These are phyloP conservation scores for Vaccinium myrtillus DNA, from an alignment of 148 eudicot species.

Conservation along the genomic window DNA sequence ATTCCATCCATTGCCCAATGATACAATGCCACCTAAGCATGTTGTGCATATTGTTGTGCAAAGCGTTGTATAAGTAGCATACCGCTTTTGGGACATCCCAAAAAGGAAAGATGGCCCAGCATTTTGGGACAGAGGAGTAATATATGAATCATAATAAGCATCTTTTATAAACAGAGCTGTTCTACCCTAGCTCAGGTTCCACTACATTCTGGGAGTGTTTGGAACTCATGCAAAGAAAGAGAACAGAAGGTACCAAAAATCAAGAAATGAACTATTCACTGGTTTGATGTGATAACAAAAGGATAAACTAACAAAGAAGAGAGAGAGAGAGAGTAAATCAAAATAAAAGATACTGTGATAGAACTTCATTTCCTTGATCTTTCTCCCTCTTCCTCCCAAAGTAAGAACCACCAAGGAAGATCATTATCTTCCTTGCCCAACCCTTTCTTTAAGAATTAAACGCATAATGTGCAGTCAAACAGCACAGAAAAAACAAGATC, in stretches of 20 bases:
- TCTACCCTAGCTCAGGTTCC: neutral
- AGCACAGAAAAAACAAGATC: constrained; percentile 4
- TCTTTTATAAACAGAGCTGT: neutral
- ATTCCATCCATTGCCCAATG: too few species aligned
- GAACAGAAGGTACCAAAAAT: neutral
- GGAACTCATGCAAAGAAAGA: neutral
- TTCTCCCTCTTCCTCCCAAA: neutral
- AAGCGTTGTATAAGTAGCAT: too few species aligned
- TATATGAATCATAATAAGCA: neutral
- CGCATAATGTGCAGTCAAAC: neutral
- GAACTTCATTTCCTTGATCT: neutral
- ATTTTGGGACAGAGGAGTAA: too few species aligned
- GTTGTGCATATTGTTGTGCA: too few species aligned
- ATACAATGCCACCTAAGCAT: too few species aligned
- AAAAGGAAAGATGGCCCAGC: too few species aligned
- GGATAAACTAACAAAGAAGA: neutral
- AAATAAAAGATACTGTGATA: neutral
- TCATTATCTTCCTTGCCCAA: too few species aligned
- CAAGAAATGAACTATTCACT: neutral
- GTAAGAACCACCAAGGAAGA: too few species aligned
- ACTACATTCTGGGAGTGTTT: neutral
- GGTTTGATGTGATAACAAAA: neutral
- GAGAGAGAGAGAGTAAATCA: neutral
- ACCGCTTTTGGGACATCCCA: too few species aligned
- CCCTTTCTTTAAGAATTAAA: neutral